These are phyloP conservation scores for Euphrasia arctica DNA, from an alignment of 305 asterid genomes.

Conservation along the genomic window DNA sequence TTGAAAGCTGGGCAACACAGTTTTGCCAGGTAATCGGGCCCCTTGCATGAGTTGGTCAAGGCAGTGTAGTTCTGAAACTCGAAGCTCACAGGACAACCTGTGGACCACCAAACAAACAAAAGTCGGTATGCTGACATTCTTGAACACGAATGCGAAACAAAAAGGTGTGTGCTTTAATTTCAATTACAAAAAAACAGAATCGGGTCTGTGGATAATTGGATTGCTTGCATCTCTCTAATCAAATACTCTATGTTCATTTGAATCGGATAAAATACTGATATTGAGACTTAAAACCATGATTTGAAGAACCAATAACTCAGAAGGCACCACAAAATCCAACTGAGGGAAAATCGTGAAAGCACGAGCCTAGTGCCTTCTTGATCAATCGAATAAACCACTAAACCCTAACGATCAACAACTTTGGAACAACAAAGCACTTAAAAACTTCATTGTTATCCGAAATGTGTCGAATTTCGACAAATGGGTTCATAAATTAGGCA, in stretches of 20 bases:
- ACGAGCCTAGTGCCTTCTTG: background rate
- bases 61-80: slow-evolving; percentile 74
- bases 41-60: slow-evolving; percentile 75
- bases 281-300: too few species aligned
- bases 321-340: too few species aligned
- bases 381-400: background rate
- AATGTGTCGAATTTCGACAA: slow-evolving; percentile 2
- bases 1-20: slow-evolving; percentile 54
- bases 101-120: background rate
- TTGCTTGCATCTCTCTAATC: too few species aligned
- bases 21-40: slow-evolving; percentile 50
- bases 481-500: slow-evolving; percentile 4
- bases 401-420: background rate
- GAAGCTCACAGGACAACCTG: slow-evolving; percentile 77
- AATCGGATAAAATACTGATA: too few species aligned
- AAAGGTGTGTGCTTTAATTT: background rate
- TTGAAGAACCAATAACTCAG: too few species aligned
- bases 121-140: background rate
- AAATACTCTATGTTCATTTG: too few species aligned
- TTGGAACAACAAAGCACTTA: background rate
- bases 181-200: too few species aligned
- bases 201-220: too few species aligned
- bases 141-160: background rate
- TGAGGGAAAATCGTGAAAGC: background rate
- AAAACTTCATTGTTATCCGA: slow-evolving; percentile 2